Percentiles rank a stretch among this genome's conserved stretches.
Evolutionary conservation across 331 rosid genomes (phyloP).

Genomic region (Acacia pycnantha): DNA sequence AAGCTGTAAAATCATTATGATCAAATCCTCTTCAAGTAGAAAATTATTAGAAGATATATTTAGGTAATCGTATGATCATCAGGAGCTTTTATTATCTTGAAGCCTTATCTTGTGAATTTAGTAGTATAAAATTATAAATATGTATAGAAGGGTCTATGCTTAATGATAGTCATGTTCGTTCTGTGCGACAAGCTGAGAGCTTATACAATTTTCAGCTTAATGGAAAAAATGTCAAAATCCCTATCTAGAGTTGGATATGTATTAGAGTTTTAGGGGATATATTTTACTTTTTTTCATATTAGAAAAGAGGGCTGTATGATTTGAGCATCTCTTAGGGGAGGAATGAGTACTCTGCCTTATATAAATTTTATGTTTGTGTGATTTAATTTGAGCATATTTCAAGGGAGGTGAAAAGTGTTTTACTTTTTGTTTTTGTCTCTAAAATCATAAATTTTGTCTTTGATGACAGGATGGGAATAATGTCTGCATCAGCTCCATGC

Average conservation of each 20-base stretch:
- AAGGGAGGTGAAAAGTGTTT: background rate
- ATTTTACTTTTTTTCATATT: background rate
- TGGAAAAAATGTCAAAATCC: background rate
- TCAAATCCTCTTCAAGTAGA: background rate
- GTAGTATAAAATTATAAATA: background rate
- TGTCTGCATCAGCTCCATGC: conserved; percentile 69
- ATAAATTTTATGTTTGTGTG: background rate
- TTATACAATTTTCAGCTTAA: background rate
- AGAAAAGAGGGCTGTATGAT: background rate
- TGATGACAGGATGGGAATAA: conserved; percentile 62
- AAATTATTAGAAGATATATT: background rate
- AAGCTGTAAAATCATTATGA: background rate
- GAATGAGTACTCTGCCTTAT: background rate
- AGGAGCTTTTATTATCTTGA: background rate
- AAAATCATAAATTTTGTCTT: conserved; percentile 20
- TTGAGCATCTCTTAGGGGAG: background rate
- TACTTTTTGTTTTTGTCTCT: background rate
- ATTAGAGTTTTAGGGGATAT: background rate
- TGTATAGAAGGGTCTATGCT: background rate
- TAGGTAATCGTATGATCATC: background rate
- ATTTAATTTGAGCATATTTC: background rate
- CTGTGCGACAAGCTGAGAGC: background rate
- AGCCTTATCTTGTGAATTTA: background rate
- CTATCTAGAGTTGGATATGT: background rate
- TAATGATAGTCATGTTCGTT: background rate